Evolutionary conservation across 2,329 filamentous ascomycete species (phyloP).

Genomic region (Ophiostoma sp.): DNA sequence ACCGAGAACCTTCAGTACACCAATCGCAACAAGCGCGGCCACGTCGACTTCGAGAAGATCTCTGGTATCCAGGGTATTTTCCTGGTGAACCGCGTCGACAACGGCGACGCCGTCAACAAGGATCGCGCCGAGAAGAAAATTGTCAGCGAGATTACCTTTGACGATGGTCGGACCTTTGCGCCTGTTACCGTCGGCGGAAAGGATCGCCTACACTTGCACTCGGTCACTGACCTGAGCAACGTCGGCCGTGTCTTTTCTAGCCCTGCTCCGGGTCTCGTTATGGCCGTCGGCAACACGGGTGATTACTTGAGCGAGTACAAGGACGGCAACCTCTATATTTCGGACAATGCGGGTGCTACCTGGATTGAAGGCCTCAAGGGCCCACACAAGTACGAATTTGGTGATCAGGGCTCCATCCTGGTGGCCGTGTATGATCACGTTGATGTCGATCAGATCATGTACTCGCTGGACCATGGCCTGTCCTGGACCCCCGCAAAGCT

Average conservation of each 20-base stretch:
- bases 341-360: constrained; percentile 80
- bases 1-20: constrained; percentile 87
- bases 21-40: constrained; percentile 69
- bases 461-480: constrained; percentile 85
- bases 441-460: constrained; percentile 56
- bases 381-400: constrained; percentile 93
- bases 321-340: constrained; percentile 78
- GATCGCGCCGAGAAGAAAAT: constrained; percentile 57
- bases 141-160: constrained; percentile 81
- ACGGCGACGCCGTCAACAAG: constrained; percentile 68
- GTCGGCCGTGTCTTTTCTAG: constrained; percentile 86
- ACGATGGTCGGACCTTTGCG: constrained; percentile 85
- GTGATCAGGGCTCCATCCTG: constrained; percentile 83
- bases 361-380: constrained; percentile 73
- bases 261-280: constrained; percentile 83
- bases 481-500: constrained; percentile 71
- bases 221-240: constrained; percentile 78
- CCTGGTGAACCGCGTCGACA: constrained; percentile 81
- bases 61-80: constrained; percentile 87
- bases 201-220: constrained; percentile 74
- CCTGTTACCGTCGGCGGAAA: constrained; percentile 47
- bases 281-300: constrained; percentile 90
- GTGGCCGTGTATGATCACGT: constrained; percentile 74
- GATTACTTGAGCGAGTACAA: constrained; percentile 63
- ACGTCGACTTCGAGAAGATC: constrained; percentile 94